These are phyloP conservation scores for Xanthoconium stramineum DNA, from an alignment of 768 basidiomycete species.

Conservation along the genomic window DNA sequence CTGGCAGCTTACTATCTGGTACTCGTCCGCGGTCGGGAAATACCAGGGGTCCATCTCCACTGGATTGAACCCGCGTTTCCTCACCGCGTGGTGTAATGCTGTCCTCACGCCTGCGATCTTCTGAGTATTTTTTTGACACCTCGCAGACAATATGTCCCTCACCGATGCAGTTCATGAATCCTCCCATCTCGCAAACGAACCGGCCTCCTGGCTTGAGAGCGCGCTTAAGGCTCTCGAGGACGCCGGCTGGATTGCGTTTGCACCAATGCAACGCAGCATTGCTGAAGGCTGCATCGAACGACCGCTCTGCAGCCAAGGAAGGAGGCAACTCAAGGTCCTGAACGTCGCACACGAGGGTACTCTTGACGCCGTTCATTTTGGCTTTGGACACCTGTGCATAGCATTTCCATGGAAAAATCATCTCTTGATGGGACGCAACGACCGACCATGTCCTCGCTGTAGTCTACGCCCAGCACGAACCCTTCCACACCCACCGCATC, in stretches of 20 bases:
- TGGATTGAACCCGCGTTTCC: conserved; percentile 55
- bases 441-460: conserved; percentile 69
- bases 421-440: background rate
- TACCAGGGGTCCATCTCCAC: conserved; percentile 74
- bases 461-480: conserved; percentile 65
- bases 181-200: conserved; percentile 76
- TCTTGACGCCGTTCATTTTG: conserved; percentile 40
- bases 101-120: conserved; percentile 53
- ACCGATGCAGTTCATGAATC: conserved; percentile 72
- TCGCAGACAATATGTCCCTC: background rate
- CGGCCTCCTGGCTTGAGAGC: conserved; percentile 68
- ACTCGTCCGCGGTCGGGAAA: conserved; percentile 72
- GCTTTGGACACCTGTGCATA: conserved; percentile 52
- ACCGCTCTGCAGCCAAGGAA: conserved; percentile 29
- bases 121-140: conserved; percentile 1
- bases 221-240: conserved; percentile 55
- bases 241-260: conserved; percentile 65
- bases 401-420: no score
- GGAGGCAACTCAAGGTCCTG: conserved; percentile 42
- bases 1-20: conserved; percentile 44
- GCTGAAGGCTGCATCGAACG: conserved; percentile 75
- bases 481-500: conserved; percentile 51
- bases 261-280: conserved; percentile 87
- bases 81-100: conserved; percentile 52
- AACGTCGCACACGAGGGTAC: conserved; percentile 52